Conservation (phyloP, 2,329 filamentous ascomycete species). For the Penicillium sp. region DNA sequence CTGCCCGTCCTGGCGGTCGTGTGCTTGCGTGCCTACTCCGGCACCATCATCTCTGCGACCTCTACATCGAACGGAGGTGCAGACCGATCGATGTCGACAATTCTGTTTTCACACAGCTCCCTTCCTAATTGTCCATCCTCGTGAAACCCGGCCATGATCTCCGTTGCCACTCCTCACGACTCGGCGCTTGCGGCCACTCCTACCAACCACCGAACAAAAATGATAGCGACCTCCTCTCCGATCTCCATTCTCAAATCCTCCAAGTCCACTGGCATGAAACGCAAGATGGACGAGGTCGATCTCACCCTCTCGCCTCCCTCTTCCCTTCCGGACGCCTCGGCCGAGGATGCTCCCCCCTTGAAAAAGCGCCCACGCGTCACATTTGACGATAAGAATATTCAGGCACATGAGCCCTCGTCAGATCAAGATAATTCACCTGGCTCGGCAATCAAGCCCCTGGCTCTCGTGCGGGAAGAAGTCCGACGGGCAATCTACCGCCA, state of each 20-base stretch:
- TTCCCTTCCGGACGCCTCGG: slow-evolving; percentile 25
- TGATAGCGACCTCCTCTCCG: slow-evolving; percentile 30
- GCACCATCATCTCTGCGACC: slow-evolving; percentile 1
- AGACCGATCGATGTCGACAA: slow-evolving; percentile 22
- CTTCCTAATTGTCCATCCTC: slow-evolving; percentile 1
- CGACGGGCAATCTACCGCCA: slow-evolving; percentile 53
- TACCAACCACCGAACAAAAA: slow-evolving; percentile 25
- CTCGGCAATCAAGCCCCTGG: slow-evolving; percentile 48
- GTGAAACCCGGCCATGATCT: slow-evolving; percentile 29
- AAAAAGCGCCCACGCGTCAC: slow-evolving; percentile 42
- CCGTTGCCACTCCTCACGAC: slow-evolving; percentile 28
- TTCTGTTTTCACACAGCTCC: slow-evolving; percentile 4
- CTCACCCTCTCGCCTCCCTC: slow-evolving; percentile 30
- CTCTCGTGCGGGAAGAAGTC: slow-evolving; percentile 57
- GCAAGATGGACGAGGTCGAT: slow-evolving; percentile 35
- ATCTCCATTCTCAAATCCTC: slow-evolving; percentile 36
- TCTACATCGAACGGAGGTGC: slow-evolving; percentile 6
- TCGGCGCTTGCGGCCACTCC: slow-evolving; percentile 24
- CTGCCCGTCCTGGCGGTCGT: slow-evolving; percentile 16
- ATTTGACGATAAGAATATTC: slow-evolving; percentile 39
- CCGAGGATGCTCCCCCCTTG: slow-evolving; percentile 26
- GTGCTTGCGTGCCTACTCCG: slow-evolving; percentile 16
- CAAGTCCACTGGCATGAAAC: slow-evolving; percentile 32
- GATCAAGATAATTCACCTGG: slow-evolving; percentile 17
- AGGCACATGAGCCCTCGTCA: slow-evolving; percentile 35